These are phyloP conservation scores for Candida rishiriensis DNA, from an alignment of 805 yeast genomes.

Conservation along the genomic window DNA sequence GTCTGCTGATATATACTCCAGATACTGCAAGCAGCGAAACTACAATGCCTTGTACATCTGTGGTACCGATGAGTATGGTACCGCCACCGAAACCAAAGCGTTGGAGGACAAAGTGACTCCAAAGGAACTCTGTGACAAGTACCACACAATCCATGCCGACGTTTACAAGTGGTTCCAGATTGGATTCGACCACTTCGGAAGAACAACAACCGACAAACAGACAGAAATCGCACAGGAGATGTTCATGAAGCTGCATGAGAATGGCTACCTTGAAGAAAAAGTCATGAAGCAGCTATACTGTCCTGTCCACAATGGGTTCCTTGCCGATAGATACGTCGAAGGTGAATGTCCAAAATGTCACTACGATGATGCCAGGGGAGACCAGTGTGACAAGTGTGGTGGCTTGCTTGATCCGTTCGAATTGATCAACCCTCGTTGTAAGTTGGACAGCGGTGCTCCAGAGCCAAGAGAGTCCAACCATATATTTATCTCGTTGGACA, in stretches of 20 bases:
- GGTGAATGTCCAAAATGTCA: constrained; percentile 95
- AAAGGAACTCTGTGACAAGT: constrained; percentile 83
- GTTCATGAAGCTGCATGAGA: constrained; percentile 68
- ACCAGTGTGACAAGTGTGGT: constrained; percentile 98
- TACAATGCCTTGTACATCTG: constrained; percentile 83
- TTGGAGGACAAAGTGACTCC: constrained; percentile 91
- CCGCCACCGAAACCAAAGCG: constrained; percentile 99
- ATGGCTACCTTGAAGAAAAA: constrained; percentile 80
- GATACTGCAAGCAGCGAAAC: constrained; percentile 86
- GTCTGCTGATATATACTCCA: constrained; percentile 88
- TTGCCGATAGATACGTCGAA: constrained; percentile 96
- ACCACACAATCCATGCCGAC: constrained; percentile 77
- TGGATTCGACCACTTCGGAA: constrained; percentile 91
- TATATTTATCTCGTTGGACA: constrained; percentile 76
- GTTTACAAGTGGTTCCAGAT: constrained; percentile 97
- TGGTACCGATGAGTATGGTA: constrained; percentile 99
- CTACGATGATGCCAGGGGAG: constrained; percentile 98
- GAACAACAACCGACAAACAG: constrained; percentile 90
- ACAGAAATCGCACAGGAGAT: constrained; percentile 95
- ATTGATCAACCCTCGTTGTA: constrained; percentile 91
- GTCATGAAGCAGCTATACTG: constrained; percentile 88
- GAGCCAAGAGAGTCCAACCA: constrained; percentile 78
- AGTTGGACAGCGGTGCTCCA: constrained; percentile 82
- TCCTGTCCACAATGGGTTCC: constrained; percentile 80
- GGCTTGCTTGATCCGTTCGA: constrained; percentile 85